A percentile compares a stretch with the other conserved stretches of the same genome.
These are phyloP conservation scores for Aphanomyces stellatus DNA, from an alignment of 352 stramenopile species.

Conservation along the genomic window DNA sequence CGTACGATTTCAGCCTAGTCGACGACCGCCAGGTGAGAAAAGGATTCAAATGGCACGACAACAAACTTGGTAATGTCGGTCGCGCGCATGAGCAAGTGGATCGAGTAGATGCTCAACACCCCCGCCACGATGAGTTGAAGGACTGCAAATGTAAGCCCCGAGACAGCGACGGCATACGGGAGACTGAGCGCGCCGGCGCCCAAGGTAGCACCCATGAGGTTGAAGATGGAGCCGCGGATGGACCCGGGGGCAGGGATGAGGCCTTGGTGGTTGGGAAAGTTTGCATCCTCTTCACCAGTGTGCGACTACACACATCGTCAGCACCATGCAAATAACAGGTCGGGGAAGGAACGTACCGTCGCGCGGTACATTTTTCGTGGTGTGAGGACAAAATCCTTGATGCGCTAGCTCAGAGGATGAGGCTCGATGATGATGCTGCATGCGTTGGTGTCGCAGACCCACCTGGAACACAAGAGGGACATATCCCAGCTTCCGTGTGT, in stretches of 20 bases:
- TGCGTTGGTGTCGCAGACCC: not conserved
- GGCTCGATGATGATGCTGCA: conserved; percentile 18
- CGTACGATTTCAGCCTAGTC: conserved; percentile 71
- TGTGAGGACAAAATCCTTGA: conserved; percentile 61
- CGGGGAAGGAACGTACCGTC: conserved; percentile 24
- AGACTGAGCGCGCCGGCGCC: conserved; percentile 67
- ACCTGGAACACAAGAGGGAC: conserved; percentile 75
- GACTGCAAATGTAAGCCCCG: conserved; percentile 64
- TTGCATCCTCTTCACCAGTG: conserved; percentile 36
- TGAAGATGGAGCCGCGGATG: conserved; percentile 78
- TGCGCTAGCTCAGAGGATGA: conserved; percentile 42
- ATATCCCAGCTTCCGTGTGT: conserved; percentile 68
- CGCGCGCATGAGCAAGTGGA: conserved; percentile 68
- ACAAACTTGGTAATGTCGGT: conserved; percentile 67
- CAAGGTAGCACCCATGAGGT: conserved; percentile 71
- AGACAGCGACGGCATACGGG: conserved; percentile 73
- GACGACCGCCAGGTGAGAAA: not conserved
- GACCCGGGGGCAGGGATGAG: conserved; percentile 75
- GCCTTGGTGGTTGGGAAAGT: conserved; percentile 68
- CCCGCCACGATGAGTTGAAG: conserved; percentile 58
- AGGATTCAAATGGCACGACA: not conserved
- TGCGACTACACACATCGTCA: conserved; percentile 15
- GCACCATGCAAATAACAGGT: not conserved
- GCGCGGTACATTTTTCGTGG: conserved; percentile 50
- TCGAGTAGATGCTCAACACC: conserved; percentile 73